Base-by-base conservation (phyloP, 2,329 filamentous ascomycete genomes). In the Leptographium lundbergii region DNA sequence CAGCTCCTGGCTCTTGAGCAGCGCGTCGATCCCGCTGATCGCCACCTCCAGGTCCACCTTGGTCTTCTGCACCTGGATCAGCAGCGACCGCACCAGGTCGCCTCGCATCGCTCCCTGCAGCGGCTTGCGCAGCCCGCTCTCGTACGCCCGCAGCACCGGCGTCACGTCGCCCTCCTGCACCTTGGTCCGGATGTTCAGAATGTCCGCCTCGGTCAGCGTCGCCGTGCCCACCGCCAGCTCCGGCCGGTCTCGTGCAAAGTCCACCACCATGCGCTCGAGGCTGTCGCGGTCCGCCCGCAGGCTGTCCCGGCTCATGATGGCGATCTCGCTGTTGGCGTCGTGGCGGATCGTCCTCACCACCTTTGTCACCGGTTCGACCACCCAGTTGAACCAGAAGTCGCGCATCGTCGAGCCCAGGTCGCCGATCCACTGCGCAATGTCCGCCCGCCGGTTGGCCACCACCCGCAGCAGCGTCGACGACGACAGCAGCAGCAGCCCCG, bases 61-160 rank as follows among this genome's bases (percentile, higher is more conserved):
- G 25, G 94, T 97, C 78, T 99, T 99, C 68, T 99, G 94, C 45
- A 99, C 86, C 69, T 99, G 94, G 59, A 99, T 97, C 52, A 99
- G 78, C 32, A 99, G 81, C 5, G 92, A 91, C 57, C 92, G 86
- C 42, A 97, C 81, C 32, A 99, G 79, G 66, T 97, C 92, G 13
- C 94, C 94, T 34, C 84, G 82, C 22, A 99, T 73, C 0, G 91
- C 89, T 9, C 92, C 91, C 58, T 85, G 77, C 61, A 99, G 84
- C 1, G 94, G 94, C 54, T 78, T 87, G 57, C 87, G 82, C 50
- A 99, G 77, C 65, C 96, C 92, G 68, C 87, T 85, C 69, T 99
- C 94, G 69, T 95, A 99, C 0, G 92, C 94, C 65, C 81, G 87
- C 24, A 99, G 77, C 0, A 99, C 89, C 0, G 92, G 89, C 0